A percentile compares a stretch with the other conserved stretches of the same genome.
Conservation (phyloP, 1,284 basidiomycete genomes). For the Hypsizygus ulmarius region DNA sequence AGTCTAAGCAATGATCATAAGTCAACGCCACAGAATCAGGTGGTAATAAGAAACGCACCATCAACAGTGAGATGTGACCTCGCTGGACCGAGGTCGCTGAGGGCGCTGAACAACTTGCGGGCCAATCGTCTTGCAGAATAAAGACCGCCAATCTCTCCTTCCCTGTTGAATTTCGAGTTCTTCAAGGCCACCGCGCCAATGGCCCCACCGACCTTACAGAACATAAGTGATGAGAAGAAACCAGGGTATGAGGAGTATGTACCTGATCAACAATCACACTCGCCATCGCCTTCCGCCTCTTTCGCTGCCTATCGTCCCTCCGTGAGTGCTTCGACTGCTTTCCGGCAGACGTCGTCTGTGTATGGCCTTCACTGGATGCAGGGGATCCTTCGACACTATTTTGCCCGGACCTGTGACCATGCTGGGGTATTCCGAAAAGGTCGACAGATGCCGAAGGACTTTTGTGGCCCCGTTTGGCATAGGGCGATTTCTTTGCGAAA, state of each 20-base stretch:
- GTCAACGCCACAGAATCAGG: background rate
- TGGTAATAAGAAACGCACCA: slow-evolving; percentile 36
- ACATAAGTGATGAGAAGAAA: background rate
- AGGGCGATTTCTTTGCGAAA: slow-evolving; percentile 24
- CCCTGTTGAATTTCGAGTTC: slow-evolving; percentile 58
- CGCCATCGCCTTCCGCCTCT: slow-evolving; percentile 52
- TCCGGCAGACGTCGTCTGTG: slow-evolving; percentile 10
- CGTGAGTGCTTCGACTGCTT: slow-evolving; percentile 17
- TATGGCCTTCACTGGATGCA: slow-evolving; percentile 15
- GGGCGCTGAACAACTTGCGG: slow-evolving; percentile 67
- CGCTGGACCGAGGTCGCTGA: slow-evolving; percentile 60
- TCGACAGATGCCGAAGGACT: slow-evolving; percentile 22
- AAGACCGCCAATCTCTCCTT: slow-evolving; percentile 54
- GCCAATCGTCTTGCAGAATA: slow-evolving; percentile 73
- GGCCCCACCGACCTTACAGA: slow-evolving; percentile 47
- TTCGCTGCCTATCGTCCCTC: slow-evolving; percentile 37
- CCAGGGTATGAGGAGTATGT: slow-evolving; percentile 4
- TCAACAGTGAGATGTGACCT: slow-evolving; percentile 63
- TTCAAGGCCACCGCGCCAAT: slow-evolving; percentile 73
- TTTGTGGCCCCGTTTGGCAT: slow-evolving; percentile 28
- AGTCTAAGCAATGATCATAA: slow-evolving; percentile 41
- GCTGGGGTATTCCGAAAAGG: slow-evolving; percentile 11
- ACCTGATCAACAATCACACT: slow-evolving; percentile 71
- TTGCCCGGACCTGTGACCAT: slow-evolving; percentile 14
- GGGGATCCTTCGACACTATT: slow-evolving; percentile 21